Evolutionary conservation across 306 rosid species (phyloP).

Genomic region (Casuarina equisetifolia): DNA sequence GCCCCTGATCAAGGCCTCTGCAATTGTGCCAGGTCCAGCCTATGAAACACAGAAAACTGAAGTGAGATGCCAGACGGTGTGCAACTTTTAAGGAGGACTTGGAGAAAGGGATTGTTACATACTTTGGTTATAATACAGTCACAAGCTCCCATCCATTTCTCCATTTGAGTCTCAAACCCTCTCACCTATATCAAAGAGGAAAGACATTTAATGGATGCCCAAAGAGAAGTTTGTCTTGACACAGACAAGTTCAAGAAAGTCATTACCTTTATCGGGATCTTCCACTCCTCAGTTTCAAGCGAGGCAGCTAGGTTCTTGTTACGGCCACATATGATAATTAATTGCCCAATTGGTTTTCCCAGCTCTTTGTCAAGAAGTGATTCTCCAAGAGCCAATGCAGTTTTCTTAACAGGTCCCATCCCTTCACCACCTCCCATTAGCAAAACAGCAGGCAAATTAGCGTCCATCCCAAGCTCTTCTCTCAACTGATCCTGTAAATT

Average conservation of each 20-base stretch:
- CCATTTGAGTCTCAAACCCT: slow-evolving; percentile 91
- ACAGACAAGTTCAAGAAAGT: slow-evolving; percentile 14
- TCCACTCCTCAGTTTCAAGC: slow-evolving; percentile 72
- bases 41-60: slow-evolving; percentile 23
- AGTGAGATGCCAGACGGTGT: slow-evolving; percentile 15
- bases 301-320: slow-evolving; percentile 59
- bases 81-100: background rate
- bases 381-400: slow-evolving; percentile 87
- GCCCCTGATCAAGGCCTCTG: slow-evolving; percentile 96
- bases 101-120: slow-evolving; percentile 20
- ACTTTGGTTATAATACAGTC: slow-evolving; percentile 98
- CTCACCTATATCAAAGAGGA: slow-evolving; percentile 53
- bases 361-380: slow-evolving; percentile 61
- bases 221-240: background rate
- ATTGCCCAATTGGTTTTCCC: slow-evolving; percentile 78
- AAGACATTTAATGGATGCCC: slow-evolving; percentile 16
- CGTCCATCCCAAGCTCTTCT: slow-evolving; percentile 84
- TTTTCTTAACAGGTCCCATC: slow-evolving; percentile 97
- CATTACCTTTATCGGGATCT: slow-evolving; percentile 78
- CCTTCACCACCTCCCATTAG: slow-evolving; percentile 99
- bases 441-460: slow-evolving; percentile 81
- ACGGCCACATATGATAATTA: slow-evolving; percentile 83
- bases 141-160: slow-evolving; percentile 99
- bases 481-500: slow-evolving; percentile 65
- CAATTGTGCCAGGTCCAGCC: slow-evolving; percentile 99